Evolutionary conservation across 2,329 filamentous ascomycete species (phyloP), one percentile per base, ranked within the genome.

Genomic region (Colletotrichum somersetense): DNA sequence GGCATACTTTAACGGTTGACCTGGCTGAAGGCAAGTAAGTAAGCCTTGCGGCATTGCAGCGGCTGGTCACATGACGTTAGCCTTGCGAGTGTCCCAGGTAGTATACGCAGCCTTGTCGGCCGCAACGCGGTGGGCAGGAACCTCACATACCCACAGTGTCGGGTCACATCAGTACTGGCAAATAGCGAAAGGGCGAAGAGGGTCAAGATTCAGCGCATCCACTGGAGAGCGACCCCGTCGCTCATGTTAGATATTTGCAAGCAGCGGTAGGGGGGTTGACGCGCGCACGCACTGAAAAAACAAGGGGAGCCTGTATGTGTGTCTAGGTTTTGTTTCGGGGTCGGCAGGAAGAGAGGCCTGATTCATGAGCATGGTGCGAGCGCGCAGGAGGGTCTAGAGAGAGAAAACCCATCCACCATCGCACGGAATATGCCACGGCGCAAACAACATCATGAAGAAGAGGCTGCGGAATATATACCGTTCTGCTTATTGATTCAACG

Each of bases 31-130:
- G 35, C 62, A 52, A 46, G 38, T 50, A 50, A 46, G 38, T 48
- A 44, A 46, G 53, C 64, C 38, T 66, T 14, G 11, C 18, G 3
- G 59, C 44, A 38, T 30, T 52, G 44, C 26, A 48, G 14, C 59
- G 52, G 48, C 40, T 12, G 16, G 67, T 73, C 71, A 73, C 71
- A 57, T 71, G 71, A 71, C 62, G 16, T 63, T n/a, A 40, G 56
- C 57, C 71, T 71, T 42, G 67, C 30, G 26, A n/a, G 10, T 57
- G 56, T 62, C n/a, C 16, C 5, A 26, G 20, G 42, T 10, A 38
- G 33, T 26, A 30, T 30, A 30, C 2, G 33, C 50, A 73, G 62
- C 62, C 67, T 67, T 40, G 67, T 67, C 57, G 44, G 62, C 63
- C 44, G 66, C 55, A 26, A 42, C 63, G 38, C 38, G 4, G 59